Conservation (phyloP, 352 stramenopile genomes). For the Peronosclerospora sorghi region DNA sequence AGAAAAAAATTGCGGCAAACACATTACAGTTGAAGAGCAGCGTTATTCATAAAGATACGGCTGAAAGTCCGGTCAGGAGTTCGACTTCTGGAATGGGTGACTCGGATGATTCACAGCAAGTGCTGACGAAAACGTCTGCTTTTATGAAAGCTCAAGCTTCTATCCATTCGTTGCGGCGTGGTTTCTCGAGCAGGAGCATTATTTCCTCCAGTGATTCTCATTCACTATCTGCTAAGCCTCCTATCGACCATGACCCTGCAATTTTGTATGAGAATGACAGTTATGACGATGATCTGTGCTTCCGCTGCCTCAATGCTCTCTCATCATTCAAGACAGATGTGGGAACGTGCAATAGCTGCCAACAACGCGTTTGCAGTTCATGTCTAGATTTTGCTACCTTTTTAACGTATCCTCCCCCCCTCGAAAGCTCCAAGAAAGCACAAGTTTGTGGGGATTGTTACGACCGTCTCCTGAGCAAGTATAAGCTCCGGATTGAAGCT, state of each 20-base stretch:
- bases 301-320: conserved; percentile 44
- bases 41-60: conserved; percentile 30
- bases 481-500: conserved; percentile 53
- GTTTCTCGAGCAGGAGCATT: conserved; percentile 12
- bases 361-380: conserved; percentile 47
- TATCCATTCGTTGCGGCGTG: conserved; percentile 22
- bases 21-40: conserved; percentile 24
- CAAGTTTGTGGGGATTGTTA: conserved; percentile 64
- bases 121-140: conserved; percentile 9
- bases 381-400: conserved; percentile 60
- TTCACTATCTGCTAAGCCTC: conserved; percentile 6
- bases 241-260: conserved; percentile 14
- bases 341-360: conserved; percentile 40
- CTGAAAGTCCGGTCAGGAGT: conserved; percentile 18
- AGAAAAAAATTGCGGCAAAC: conserved; percentile 13
- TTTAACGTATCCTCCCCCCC: conserved; percentile 50
- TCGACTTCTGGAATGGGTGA: conserved; percentile 10
- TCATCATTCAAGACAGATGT: conserved; percentile 8
- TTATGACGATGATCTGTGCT: conserved; percentile 50
- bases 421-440: conserved; percentile 48
- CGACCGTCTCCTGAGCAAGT: conserved; percentile 43
- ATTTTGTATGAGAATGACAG: conserved; percentile 27
- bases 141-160: conserved; percentile 21
- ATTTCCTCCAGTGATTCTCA: conserved; percentile 13
- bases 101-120: conserved; percentile 13